Evolutionary conservation across 768 basidiomycete genomes (phyloP).

Genomic region (Calocybe gangraenosa): DNA sequence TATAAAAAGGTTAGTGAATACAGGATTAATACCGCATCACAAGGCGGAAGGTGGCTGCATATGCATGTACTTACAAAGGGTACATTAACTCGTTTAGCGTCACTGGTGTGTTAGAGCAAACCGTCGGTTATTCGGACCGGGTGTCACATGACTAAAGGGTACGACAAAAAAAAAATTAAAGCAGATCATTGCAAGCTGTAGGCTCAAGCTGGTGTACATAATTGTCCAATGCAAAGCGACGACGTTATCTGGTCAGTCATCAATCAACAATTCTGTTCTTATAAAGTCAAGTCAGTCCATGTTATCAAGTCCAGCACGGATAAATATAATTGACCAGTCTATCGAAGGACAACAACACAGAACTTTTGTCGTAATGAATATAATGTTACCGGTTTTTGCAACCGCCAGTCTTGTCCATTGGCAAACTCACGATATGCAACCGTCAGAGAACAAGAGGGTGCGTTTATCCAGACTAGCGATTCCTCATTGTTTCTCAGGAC

Average conservation of each 20-base stretch:
- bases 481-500: not conserved
- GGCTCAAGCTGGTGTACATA: too few relatives aligned
- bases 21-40: too few relatives aligned
- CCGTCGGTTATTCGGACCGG: too few relatives aligned
- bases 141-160: too few relatives aligned
- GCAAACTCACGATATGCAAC: slow-evolving; percentile 98
- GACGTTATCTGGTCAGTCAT: slow-evolving; percentile 98
- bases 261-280: slow-evolving; percentile 94
- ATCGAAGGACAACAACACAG: slow-evolving; percentile 80
- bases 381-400: slow-evolving; percentile 96
- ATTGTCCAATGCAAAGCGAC: slow-evolving; percentile 98
- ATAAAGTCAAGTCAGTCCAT: slow-evolving; percentile 92
- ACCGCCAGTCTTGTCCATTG: slow-evolving; percentile 92
- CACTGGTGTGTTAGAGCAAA: too few relatives aligned
- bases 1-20: too few relatives aligned
- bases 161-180: too few relatives aligned
- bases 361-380: slow-evolving; percentile 99
- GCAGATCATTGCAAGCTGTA: too few relatives aligned
- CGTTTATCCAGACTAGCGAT: slow-evolving; percentile 8
- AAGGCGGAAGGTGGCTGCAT: too few relatives aligned
- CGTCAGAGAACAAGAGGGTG: slow-evolving; percentile 94
- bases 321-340: slow-evolving; percentile 9
- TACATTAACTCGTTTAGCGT: too few relatives aligned
- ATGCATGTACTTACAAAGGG: too few relatives aligned
- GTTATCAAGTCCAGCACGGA: not conserved